Evolutionary conservation across 139 green algal species (phyloP).

Genomic region (Pycnococcus provasolii): DNA sequence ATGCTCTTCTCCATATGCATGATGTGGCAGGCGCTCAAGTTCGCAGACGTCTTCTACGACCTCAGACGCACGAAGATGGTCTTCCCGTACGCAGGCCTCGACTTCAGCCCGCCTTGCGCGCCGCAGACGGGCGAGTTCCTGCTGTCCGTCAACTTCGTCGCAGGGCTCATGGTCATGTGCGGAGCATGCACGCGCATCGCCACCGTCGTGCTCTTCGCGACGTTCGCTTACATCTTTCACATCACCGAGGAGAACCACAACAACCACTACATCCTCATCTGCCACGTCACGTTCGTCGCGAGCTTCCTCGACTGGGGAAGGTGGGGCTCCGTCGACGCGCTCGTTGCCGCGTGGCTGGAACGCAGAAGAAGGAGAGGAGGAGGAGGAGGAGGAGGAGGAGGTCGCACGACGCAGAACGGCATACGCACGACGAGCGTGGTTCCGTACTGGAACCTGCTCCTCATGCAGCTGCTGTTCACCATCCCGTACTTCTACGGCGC

Average conservation of each 20-base stretch:
- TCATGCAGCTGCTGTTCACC: constrained; percentile 5
- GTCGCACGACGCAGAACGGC: no score
- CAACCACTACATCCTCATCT: constrained; percentile 13
- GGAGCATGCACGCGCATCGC: not conserved
- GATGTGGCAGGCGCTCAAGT: constrained; percentile 1
- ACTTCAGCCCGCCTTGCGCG: not conserved
- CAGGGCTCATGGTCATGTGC: not conserved
- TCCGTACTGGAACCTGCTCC: not conserved
- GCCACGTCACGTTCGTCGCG: constrained; percentile 4
- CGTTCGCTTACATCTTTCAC: constrained; percentile 6
- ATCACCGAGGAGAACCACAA: constrained; percentile 1
- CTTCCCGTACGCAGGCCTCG: constrained; percentile 10
- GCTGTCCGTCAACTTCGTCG: not conserved
- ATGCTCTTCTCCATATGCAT: constrained; percentile 2
- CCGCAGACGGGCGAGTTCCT: not conserved
- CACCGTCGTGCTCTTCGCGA: not conserved
- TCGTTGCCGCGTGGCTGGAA: not conserved
- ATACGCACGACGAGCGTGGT: no score
- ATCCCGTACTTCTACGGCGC: constrained; percentile 10
- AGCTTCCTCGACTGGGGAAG: constrained; percentile 9
- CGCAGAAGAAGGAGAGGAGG: no score
- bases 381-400: no score
- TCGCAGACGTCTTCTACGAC: not conserved
- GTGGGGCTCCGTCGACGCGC: not conserved
- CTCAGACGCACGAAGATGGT: not conserved